Percentiles rank a stretch among this genome's conserved stretches.
These are phyloP conservation scores for Zhuliangozyma blackwelliae DNA, from an alignment of 1,139 yeast species.

Conservation along the genomic window DNA sequence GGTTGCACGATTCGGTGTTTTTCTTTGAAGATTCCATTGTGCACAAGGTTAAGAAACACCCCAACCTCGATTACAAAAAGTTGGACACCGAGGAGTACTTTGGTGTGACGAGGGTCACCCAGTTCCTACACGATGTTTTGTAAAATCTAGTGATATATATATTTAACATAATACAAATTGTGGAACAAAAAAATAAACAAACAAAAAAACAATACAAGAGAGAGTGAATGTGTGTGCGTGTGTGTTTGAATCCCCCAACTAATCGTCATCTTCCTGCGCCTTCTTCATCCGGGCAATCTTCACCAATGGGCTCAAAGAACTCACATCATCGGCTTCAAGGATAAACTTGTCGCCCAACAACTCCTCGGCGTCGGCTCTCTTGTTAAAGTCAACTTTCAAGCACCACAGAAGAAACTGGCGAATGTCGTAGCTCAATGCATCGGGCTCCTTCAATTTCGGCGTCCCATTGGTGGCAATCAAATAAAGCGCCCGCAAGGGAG, in stretches of 20 bases:
- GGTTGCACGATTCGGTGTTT: conserved; percentile 37
- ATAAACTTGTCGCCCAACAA: conserved; percentile 72
- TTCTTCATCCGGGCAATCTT: conserved; percentile 83
- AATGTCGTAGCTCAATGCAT: conserved; percentile 63
- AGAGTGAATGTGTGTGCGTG: too few species aligned
- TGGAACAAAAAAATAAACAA: too few species aligned
- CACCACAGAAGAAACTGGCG: conserved; percentile 73
- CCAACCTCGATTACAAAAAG: conserved; percentile 9
- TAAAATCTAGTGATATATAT: conserved; percentile 2
- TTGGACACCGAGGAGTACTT: conserved; percentile 21
- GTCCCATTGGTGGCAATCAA: conserved; percentile 95
- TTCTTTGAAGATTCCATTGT: conserved; percentile 27
- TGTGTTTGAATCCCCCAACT: too few species aligned
- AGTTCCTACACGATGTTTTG: conserved; percentile 24
- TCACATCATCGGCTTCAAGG: conserved; percentile 64
- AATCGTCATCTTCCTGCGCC: conserved; percentile 27
- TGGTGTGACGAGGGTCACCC: conserved; percentile 22
- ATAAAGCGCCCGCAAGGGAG: conserved; percentile 87
- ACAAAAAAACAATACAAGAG: too few species aligned
- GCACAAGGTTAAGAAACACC: conserved; percentile 8
- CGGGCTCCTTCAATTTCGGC: conserved; percentile 88
- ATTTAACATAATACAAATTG: not conserved
- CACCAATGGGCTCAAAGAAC: conserved; percentile 82
- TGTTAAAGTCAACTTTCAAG: conserved; percentile 78
- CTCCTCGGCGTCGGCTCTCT: conserved; percentile 78